Conservation (phyloP, 306 rosid species). For the Vachellia collinsii region DNA sequence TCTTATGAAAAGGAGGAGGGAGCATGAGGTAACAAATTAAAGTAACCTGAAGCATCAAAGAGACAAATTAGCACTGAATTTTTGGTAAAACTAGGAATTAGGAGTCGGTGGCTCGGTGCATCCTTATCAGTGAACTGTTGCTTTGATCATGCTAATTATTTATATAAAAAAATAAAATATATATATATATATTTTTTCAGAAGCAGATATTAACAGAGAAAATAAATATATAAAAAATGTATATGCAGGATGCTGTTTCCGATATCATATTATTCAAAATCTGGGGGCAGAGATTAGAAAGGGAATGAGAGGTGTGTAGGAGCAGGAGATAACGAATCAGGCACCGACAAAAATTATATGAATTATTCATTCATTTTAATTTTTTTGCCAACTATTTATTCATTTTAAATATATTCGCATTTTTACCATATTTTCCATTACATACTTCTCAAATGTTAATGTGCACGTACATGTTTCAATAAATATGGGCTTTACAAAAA, state of each 20-base stretch:
- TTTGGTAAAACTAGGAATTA: not conserved
- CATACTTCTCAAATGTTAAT: too few species aligned
- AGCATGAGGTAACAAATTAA: too few species aligned
- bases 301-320: not conserved
- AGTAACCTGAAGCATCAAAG: not conserved
- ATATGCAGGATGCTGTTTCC: not conserved
- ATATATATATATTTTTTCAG: not conserved
- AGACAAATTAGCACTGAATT: conserved; percentile 1
- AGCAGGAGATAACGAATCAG: not conserved
- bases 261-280: not conserved
- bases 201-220: not conserved
- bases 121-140: not conserved
- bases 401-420: too few species aligned
- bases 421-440: too few species aligned
- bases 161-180: not conserved
- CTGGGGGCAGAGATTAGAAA: not conserved
- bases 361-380: too few species aligned
- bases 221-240: not conserved
- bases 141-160: not conserved
- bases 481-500: too few species aligned
- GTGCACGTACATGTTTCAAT: too few species aligned
- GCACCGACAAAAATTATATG: not conserved
- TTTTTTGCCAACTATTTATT: too few species aligned
- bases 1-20: too few species aligned
- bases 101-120: not conserved